Base-by-base conservation (phyloP, 495 filamentous ascomycete genomes). In the Podospora appendiculata region DNA sequence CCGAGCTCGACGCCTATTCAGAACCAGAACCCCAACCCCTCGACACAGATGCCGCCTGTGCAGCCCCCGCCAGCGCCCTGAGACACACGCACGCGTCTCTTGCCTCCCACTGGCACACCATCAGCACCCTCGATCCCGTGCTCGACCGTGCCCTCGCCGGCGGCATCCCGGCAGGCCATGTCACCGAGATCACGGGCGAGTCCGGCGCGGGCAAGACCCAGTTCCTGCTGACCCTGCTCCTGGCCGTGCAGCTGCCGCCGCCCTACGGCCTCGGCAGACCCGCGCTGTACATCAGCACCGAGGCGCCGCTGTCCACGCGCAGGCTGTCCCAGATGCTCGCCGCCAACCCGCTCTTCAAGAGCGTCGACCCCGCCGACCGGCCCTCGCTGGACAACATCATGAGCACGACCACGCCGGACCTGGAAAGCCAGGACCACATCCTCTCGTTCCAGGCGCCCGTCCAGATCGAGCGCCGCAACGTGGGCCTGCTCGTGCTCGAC, bases 121-220 rank as follows among this genome's bases (percentile, higher is more conserved):
- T 96, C 68, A 95, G 87, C 71, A 92, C 89, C 6, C 73, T 92
- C 17, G 88, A 95, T 68, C 72, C 80, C 34, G 62, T 66, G 10
- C 72, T 98, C 12, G 90, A 98, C 76, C 68, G 63, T 10, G 78
- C 86, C 4, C 74, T 98, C 32, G 83, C 79, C 57, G 94, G 94
- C 48, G 94, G 94, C n/a, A 80, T 98, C 41, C 87, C 86, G 2
- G 77, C 82, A 3, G 86, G 88, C 41, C 86, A 88, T 65, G 72
- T 98, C 56, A 92, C 89, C 16, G 93, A 98, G 61, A 76, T 98
- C 50, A 90, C 88, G 3, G 94, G 94, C 38, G 93, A 96, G 72
- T 95, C 89, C 68, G 93, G 90, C 60, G 86, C 87, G 58, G 93
- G 93, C 61, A 98, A 98, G 75, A 96, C 94, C 13, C 94, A 98